Conservation (phyloP, 352 stramenopile genomes). For the Pythium biforme region DNA sequence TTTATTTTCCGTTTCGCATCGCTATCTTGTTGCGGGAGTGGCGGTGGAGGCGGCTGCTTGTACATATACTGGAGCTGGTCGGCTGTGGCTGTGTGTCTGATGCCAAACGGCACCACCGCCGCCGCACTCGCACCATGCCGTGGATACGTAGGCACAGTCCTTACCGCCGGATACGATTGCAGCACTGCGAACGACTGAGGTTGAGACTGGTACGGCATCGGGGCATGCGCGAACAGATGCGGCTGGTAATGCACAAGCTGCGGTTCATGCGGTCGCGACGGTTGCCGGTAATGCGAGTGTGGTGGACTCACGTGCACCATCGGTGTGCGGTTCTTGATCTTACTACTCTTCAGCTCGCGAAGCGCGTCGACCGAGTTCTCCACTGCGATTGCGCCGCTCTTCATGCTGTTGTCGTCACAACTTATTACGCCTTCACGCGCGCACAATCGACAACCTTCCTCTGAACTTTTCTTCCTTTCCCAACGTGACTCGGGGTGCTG, state of each 20-base stretch:
- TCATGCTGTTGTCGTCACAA: slow-evolving; percentile 15
- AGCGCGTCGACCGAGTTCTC: slow-evolving; percentile 35
- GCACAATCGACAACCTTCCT: not conserved
- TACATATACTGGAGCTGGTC: not conserved
- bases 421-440: not conserved
- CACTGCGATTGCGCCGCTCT: slow-evolving; percentile 42
- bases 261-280: slow-evolving; percentile 3
- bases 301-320: slow-evolving; percentile 5
- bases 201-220: not conserved
- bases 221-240: slow-evolving; percentile 1
- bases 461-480: slow-evolving; percentile 7
- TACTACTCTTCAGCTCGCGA: slow-evolving; percentile 20
- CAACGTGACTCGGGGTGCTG: not conserved
- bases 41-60: not conserved
- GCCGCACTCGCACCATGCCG: not conserved
- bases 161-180: not conserved
- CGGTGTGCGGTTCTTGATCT: slow-evolving; percentile 12
- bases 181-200: not conserved
- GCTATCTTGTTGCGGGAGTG: not conserved
- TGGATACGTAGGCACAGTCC: not conserved
- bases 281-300: slow-evolving; percentile 12
- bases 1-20: not conserved
- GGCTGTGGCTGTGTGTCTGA: not conserved
- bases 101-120: not conserved
- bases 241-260: slow-evolving; percentile 9